These are phyloP conservation scores for Vaccinium myrtillus DNA, from an alignment of 148 eudicot genomes.

Conservation along the genomic window DNA sequence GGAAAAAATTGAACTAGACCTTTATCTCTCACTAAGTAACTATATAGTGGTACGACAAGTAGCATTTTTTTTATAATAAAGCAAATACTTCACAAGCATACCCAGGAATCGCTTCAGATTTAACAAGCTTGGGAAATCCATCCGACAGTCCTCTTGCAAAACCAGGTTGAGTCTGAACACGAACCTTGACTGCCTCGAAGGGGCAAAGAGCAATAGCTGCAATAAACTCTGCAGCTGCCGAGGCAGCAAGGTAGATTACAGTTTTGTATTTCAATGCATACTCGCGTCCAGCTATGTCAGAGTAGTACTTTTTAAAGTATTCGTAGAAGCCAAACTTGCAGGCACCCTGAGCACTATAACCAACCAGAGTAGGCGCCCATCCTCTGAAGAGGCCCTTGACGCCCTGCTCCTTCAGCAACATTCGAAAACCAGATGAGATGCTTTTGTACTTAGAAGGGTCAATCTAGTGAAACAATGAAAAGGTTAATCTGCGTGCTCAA, in stretches of 20 bases:
- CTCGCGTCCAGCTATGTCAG: constrained; percentile 6
- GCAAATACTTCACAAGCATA: background rate
- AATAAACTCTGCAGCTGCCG: background rate
- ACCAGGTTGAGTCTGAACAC: constrained; percentile 5
- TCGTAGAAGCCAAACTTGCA: constrained; percentile 13
- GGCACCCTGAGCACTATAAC: constrained; percentile 13
- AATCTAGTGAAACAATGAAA: background rate
- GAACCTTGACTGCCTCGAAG: constrained; percentile 11
- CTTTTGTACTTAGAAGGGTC: constrained; percentile 7
- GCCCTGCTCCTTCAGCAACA: constrained; percentile 11
- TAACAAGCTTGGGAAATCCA: constrained; percentile 1
- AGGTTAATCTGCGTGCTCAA: background rate
- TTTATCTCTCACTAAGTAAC: background rate
- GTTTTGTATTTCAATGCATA: constrained; percentile 2
- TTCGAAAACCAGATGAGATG: background rate
- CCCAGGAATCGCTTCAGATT: background rate
- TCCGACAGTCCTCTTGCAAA: constrained; percentile 4
- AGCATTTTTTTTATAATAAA: background rate
- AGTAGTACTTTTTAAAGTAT: constrained; percentile 11
- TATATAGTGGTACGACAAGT: background rate
- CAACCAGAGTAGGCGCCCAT: constrained; percentile 7
- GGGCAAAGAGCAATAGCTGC: constrained; percentile 11
- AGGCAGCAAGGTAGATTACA: constrained; percentile 12
- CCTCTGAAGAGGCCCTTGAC: constrained; percentile 6
- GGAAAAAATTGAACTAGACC: background rate